These are phyloP conservation scores for Metarhizium brunneum DNA, from an alignment of 2,329 filamentous ascomycete species.

Conservation along the genomic window DNA sequence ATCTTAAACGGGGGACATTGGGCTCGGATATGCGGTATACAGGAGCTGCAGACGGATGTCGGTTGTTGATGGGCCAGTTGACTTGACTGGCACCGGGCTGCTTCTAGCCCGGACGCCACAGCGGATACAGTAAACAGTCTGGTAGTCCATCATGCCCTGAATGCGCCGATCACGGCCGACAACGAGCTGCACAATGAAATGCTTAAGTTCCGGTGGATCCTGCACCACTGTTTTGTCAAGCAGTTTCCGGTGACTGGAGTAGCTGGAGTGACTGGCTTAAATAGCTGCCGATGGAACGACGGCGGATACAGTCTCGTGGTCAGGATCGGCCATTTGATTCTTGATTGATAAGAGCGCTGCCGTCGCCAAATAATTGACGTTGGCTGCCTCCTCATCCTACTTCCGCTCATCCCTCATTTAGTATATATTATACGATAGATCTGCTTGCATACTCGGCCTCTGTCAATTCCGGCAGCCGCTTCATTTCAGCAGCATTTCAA, in stretches of 20 bases:
- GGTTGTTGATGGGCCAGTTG: too few relatives aligned
- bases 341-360: neutral
- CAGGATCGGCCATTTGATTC: neutral
- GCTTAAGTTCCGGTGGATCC: neutral
- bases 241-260: too few relatives aligned
- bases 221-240: too few relatives aligned
- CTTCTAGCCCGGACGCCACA: constrained; percentile 26
- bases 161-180: neutral
- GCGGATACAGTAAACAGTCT: constrained; percentile 56
- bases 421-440: neutral
- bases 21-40: too few relatives aligned
- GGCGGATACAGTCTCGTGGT: neutral
- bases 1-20: too few relatives aligned
- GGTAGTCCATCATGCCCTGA: constrained; percentile 26
- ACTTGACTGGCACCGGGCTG: too few relatives aligned
- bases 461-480: neutral
- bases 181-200: neutral
- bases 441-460: neutral
- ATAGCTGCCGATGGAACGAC: neutral
- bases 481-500: neutral
- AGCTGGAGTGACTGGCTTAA: too few relatives aligned
- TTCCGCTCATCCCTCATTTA: neutral
- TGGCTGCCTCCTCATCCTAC: neutral
- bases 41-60: too few relatives aligned
- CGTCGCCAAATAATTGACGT: neutral